These are phyloP conservation scores for Selaginella moellendorffii DNA, from an alignment of 75 land plant species.

Conservation along the genomic window DNA sequence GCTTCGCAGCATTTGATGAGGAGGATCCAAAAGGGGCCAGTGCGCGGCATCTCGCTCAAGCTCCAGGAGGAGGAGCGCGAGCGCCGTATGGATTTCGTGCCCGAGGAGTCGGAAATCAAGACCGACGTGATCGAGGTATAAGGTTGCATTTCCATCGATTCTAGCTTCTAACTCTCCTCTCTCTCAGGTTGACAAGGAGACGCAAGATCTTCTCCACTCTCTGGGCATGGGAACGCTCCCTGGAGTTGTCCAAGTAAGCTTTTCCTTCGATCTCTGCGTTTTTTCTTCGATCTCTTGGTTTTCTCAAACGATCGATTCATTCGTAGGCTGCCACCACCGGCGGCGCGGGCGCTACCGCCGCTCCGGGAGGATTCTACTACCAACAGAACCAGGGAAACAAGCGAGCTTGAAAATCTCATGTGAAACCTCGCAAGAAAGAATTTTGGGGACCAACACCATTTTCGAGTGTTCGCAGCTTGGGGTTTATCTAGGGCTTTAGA, in stretches of 20 bases:
- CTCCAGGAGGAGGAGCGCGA: conserved; percentile 68
- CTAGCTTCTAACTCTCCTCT: not conserved
- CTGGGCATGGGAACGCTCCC: conserved; percentile 39
- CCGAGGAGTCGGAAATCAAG: conserved; percentile 51
- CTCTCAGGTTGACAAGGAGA: conserved; percentile 36
- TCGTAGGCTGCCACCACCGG: not conserved
- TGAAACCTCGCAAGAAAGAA: too few species aligned
- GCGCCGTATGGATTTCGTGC: conserved; percentile 59
- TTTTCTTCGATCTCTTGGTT: too few species aligned
- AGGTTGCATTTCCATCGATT: not conserved
- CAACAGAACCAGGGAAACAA: not conserved
- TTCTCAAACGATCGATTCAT: too few species aligned
- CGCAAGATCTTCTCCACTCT: conserved; percentile 35
- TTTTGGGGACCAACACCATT: too few species aligned
- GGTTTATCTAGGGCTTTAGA: too few species aligned
- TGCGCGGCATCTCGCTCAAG: conserved; percentile 50
- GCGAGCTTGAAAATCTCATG: not conserved
- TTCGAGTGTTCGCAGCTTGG: too few species aligned
- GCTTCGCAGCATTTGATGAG: conserved; percentile 33
- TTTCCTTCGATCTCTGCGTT: too few species aligned
- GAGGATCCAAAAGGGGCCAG: conserved; percentile 54
- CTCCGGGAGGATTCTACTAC: not conserved
- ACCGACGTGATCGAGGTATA: conserved; percentile 38
- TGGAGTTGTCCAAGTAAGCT: conserved; percentile 29
- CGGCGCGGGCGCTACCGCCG: not conserved